These are phyloP conservation scores for Nidularia sp. DNA, from an alignment of 768 basidiomycete species.

Conservation along the genomic window DNA sequence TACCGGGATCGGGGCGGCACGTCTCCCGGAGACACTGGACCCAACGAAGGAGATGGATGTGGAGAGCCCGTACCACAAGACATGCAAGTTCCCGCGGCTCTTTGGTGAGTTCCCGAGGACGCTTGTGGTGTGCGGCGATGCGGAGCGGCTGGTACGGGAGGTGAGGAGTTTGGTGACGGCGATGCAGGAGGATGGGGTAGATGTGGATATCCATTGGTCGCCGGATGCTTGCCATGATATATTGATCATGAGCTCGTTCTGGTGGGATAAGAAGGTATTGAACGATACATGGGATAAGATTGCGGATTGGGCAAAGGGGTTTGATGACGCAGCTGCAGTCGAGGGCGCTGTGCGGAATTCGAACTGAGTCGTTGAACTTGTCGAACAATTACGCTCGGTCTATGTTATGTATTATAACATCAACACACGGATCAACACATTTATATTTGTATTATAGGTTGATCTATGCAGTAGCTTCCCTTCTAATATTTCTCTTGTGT, in stretches of 20 bases:
- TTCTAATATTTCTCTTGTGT: neutral
- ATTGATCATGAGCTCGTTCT: conserved; percentile 34
- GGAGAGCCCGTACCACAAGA: conserved; percentile 15
- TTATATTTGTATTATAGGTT: neutral
- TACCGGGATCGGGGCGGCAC: conserved; percentile 7
- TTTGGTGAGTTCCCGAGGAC: conserved; percentile 43
- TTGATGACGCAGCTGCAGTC: conserved; percentile 1
- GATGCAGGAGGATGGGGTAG: conserved; percentile 33
- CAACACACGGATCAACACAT: neutral
- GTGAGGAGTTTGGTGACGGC: conserved; percentile 34
- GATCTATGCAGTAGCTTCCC: neutral
- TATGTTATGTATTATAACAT: neutral
- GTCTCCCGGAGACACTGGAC: conserved; percentile 11
- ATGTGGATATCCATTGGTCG: conserved; percentile 26
- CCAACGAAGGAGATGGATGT: conserved; percentile 4
- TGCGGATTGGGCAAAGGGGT: conserved; percentile 23
- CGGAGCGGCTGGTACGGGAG: conserved; percentile 47
- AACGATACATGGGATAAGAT: conserved; percentile 32
- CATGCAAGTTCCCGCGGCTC: conserved; percentile 27
- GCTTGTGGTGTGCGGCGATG: conserved; percentile 44
- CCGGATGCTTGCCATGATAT: conserved; percentile 41
- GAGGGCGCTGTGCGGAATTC: neutral
- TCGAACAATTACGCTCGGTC: neutral
- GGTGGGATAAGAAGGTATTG: conserved; percentile 39
- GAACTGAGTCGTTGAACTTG: neutral